Conservation (phyloP, 2,329 filamentous ascomycete genomes). For the Cytospora piceae region DNA sequence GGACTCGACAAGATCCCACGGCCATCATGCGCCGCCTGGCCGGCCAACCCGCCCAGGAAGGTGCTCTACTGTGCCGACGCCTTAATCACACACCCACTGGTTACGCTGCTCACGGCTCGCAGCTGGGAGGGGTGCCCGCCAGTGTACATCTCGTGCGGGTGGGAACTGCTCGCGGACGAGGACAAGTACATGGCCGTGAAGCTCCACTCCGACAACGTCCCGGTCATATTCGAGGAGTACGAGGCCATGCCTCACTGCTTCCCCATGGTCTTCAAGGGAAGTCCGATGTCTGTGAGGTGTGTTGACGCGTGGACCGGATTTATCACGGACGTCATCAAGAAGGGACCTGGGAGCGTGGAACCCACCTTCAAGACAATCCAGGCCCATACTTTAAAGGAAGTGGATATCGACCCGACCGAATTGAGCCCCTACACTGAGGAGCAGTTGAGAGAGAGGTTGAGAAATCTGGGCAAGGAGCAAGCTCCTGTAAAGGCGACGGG, state of each 20-base stretch:
- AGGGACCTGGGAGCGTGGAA: slow-evolving; percentile 38
- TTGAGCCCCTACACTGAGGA: slow-evolving; percentile 50
- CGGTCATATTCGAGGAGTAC: slow-evolving; percentile 71
- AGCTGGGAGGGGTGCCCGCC: slow-evolving; percentile 69
- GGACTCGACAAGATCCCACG: slow-evolving; percentile 38
- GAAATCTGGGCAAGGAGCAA: slow-evolving; percentile 36
- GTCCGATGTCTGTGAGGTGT: slow-evolving; percentile 53
- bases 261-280: slow-evolving; percentile 56
- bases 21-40: slow-evolving; percentile 60
- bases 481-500: slow-evolving; percentile 28
- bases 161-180: slow-evolving; percentile 75
- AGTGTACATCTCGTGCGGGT: slow-evolving; percentile 68
- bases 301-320: slow-evolving; percentile 62
- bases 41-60: slow-evolving; percentile 55
- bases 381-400: slow-evolving; percentile 57
- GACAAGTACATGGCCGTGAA: slow-evolving; percentile 61
- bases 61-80: slow-evolving; percentile 59
- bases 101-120: slow-evolving; percentile 60
- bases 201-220: slow-evolving; percentile 60
- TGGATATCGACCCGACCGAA: slow-evolving; percentile 45
- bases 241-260: slow-evolving; percentile 84
- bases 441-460: slow-evolving; percentile 47
- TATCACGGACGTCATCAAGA: slow-evolving; percentile 47
- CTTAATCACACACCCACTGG: slow-evolving; percentile 67
- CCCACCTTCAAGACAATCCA: slow-evolving; percentile 51